Conservation (phyloP, 495 filamentous ascomycete genomes). For the Pyrenula massariospora region DNA sequence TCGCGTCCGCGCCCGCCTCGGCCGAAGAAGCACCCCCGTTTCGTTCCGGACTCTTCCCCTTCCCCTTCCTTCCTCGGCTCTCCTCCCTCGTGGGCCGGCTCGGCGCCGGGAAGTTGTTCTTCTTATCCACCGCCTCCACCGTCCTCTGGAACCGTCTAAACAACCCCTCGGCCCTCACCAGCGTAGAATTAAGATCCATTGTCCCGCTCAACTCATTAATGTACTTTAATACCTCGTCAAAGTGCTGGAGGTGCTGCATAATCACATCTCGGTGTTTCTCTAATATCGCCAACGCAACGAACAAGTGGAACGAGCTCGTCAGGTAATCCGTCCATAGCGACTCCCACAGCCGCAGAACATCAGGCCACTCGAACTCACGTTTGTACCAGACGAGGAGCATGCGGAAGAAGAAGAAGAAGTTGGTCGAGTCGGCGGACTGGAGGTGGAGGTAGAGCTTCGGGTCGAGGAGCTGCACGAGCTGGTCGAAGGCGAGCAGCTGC, state of each 20-base stretch:
- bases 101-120: conserved; percentile 65
- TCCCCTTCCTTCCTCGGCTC: neutral
- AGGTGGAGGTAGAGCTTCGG: conserved; percentile 87
- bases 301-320: conserved; percentile 82
- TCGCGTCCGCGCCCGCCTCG: conserved; percentile 8
- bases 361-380: conserved; percentile 82
- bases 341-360: conserved; percentile 86
- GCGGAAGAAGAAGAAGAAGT: conserved; percentile 99
- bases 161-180: conserved; percentile 76
- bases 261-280: conserved; percentile 92
- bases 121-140: conserved; percentile 79
- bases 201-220: conserved; percentile 92
- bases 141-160: conserved; percentile 79
- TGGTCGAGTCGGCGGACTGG: conserved; percentile 80
- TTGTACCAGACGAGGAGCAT: conserved; percentile 99
- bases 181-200: conserved; percentile 75
- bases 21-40: conserved; percentile 1
- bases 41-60: neutral
- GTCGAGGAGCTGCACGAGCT: conserved; percentile 92
- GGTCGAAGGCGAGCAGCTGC: conserved; percentile 81
- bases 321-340: conserved; percentile 87
- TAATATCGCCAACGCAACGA: conserved; percentile 87
- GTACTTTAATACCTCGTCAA: conserved; percentile 97
- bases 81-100: conserved; percentile 13
- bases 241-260: conserved; percentile 86